Evolutionary conservation across 305 asterid species (phyloP), one percentile per base, ranked within the genome.

Genomic region (Fraxinus xanthoxyloides): DNA sequence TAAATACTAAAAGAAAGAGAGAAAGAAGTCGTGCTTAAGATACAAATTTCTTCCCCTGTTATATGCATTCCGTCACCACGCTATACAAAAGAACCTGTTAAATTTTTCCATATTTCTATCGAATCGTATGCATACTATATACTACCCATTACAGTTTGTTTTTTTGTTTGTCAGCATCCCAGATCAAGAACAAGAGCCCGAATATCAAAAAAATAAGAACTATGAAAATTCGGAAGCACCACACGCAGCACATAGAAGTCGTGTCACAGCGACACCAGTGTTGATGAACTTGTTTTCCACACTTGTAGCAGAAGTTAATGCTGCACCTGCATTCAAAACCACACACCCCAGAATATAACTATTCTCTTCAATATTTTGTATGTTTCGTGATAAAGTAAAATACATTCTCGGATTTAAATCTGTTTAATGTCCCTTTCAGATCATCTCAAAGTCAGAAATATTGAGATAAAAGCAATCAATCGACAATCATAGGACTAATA

Each of bases 221-320:
- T 30, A 87, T 38, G 24, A 73, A 81, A 21, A 87, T 69, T 38
- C 89, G 76, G 85, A 84, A 88, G 77, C 87, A 84, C 87, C 89
- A 84, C 31, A 82, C 89, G 31, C 88, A 84, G 89, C 87, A 82
- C 80, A 76, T 28, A 0, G 90, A 84, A 46, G 91, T 78, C 0
- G 76, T 54, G 75, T 87, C 87, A 35, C 95, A 91, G 26, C 87
- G 78, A 40, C 93, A 91, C 92, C 93, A 90, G 35, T 85, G 92
- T 65, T 86, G 91, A 46, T 89, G 59, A 73, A 91, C 91, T 63
- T 87, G 89, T 85, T 77, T 88, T 24, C 92, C 92, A 69, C 92
- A 90, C 89, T 85, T 88, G 90, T 90, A 90, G 90, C 92, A 90
- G 89, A 90, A 90, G 35, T 85, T 88, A 43, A 88, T 82, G 77